Conservation (phyloP, 1,284 basidiomycete species). For the Ustilago cynodontis region DNA sequence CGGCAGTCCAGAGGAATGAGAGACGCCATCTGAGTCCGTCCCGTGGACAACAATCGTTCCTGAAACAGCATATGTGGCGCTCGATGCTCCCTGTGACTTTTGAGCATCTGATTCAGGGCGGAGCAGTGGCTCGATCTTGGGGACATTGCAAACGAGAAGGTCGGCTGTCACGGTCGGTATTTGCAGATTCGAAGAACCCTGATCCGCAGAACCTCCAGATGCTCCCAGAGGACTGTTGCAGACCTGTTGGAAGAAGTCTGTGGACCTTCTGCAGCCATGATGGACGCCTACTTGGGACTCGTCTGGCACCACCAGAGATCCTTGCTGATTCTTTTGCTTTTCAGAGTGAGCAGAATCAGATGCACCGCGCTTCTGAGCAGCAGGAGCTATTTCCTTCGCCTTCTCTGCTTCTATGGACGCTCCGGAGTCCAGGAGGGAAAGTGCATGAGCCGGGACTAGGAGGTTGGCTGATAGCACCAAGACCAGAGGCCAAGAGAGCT, state of each 20-base stretch:
- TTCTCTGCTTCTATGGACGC: background rate
- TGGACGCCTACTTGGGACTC: slow-evolving; percentile 13
- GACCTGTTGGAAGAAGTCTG: slow-evolving; percentile 48
- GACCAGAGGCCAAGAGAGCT: slow-evolving; percentile 11
- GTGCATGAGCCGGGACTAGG: slow-evolving; percentile 5
- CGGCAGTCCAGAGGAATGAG: slow-evolving; percentile 2
- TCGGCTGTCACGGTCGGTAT: slow-evolving; percentile 25
- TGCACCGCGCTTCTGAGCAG: too few relatives aligned
- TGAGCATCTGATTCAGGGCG: slow-evolving; percentile 6
- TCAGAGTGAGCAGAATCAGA: background rate
- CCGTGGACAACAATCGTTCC: slow-evolving; percentile 36
- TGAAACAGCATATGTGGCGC: slow-evolving; percentile 37
- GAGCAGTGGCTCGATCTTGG: slow-evolving; percentile 39
- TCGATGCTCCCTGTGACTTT: background rate
- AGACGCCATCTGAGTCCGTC: background rate
- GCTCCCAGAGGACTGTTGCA: slow-evolving; percentile 18
- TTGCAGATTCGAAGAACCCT: background rate
- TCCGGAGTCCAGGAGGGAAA: slow-evolving; percentile 30
- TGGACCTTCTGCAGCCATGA: slow-evolving; percentile 43
- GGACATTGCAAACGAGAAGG: slow-evolving; percentile 46
- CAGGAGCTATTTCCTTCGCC: background rate
- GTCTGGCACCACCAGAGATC: slow-evolving; percentile 15
- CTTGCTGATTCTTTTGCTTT: background rate
- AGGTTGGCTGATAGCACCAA: slow-evolving; percentile 13
- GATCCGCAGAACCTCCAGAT: background rate